phyloP scores from a whole-genome alignment of 257 asterid species.

The Craterostigma plantagineum region DNA sequence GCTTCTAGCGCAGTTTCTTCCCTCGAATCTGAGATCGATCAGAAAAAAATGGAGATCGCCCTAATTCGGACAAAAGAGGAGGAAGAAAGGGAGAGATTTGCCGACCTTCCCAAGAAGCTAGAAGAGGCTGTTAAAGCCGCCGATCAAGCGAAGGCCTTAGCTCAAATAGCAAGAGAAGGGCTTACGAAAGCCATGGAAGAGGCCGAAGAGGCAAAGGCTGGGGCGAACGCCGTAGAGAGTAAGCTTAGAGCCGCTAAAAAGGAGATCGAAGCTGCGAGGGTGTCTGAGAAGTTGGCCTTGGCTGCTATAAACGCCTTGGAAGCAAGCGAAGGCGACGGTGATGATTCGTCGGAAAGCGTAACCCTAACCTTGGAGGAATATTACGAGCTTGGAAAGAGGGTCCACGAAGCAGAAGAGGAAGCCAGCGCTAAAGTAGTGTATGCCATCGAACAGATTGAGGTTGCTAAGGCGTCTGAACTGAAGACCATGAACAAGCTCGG shows the following conservation, averaged over 20 bases:
- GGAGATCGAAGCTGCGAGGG: slow-evolving; percentile 75
- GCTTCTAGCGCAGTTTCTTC: slow-evolving; percentile 42
- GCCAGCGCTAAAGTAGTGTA: slow-evolving; percentile 38
- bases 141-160: slow-evolving; percentile 33
- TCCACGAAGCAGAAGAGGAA: slow-evolving; percentile 77
- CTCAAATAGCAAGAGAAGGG: slow-evolving; percentile 29
- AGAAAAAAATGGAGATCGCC: slow-evolving; percentile 31
- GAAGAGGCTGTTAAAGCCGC: slow-evolving; percentile 58
- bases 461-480: slow-evolving; percentile 53
- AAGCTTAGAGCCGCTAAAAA: slow-evolving; percentile 39
- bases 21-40: slow-evolving; percentile 44
- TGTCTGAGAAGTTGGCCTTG: slow-evolving; percentile 60
- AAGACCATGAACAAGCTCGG: slow-evolving; percentile 45
- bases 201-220: slow-evolving; percentile 47
- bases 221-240: slow-evolving; percentile 31
- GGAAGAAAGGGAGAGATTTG: slow-evolving; percentile 46
- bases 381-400: slow-evolving; percentile 66
- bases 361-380: slow-evolving; percentile 61
- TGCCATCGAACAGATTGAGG: slow-evolving; percentile 47
- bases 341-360: slow-evolving; percentile 28
- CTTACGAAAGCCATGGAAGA: slow-evolving; percentile 45
- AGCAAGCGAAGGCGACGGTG: slow-evolving; percentile 33
- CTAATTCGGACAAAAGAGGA: slow-evolving; percentile 34
- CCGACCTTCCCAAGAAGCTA: slow-evolving; percentile 44
- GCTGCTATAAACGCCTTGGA: slow-evolving; percentile 63